Evolutionary conservation across 2,329 filamentous ascomycete genomes (phyloP), one percentile per base, ranked within the genome.

Genomic region (Colletotrichum kahawae): DNA sequence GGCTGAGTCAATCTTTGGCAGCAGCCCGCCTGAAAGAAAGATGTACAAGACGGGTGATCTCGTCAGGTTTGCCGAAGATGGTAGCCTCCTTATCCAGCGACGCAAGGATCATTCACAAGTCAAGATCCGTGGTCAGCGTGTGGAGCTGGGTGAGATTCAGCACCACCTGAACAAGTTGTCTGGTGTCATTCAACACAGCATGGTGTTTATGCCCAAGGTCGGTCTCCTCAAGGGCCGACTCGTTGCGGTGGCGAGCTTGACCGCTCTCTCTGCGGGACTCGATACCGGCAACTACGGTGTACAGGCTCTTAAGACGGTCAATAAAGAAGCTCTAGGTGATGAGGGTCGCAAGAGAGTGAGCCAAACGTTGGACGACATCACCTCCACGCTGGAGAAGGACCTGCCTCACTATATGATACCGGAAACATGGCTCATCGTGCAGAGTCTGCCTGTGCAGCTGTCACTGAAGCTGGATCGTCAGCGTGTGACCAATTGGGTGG

Each of bases 341-440:
- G 38, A 62, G 2, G 56, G n/a, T 5, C 54, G 10, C 5, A 24
- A 29, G 5, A 59, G 43, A 24, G 36, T 74, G 2, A n/a, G 12
- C 7, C 4, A 29, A 5, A 31, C 29, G 1, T 16, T 75, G n/a
- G 16, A 63, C 4, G 27, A 34, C 4, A 33, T 71, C 2, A 36
- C 36, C 1, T 21, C 62, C 0, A 13, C 27, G 14, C 16, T 78
- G 27, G 16, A 56, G 31, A 56, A 66, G 9, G 59, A 27, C 0
- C 21, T 81, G 2, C 79, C 78, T 2, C 67, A 43, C 4, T 79
- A 79, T 48, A 80, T 81, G 80, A 60, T 81, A 0, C 80, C 80
- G 0, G 69, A 74, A 5, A 60, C 74, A 5, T 75, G 78, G 66
- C 43, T 79, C 21, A 51, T 76, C 4, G 68, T 81, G 6, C 59